These are phyloP conservation scores for Colletotrichum horii DNA, from an alignment of 2,329 filamentous ascomycete genomes.

Conservation along the genomic window DNA sequence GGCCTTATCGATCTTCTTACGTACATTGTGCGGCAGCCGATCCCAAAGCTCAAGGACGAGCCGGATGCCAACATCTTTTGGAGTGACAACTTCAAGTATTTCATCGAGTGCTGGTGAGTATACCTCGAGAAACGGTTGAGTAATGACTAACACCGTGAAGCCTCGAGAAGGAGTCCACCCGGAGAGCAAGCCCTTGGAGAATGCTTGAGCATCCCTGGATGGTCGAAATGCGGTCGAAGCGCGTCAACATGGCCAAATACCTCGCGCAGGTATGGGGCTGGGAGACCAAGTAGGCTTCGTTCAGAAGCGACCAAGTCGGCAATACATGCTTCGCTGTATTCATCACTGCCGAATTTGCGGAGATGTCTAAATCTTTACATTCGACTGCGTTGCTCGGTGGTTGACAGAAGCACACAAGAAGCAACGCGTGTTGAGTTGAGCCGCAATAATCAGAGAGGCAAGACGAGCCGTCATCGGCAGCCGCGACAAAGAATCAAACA, in stretches of 20 bases:
- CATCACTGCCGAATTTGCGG: neutral
- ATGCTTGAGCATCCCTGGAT: constrained; percentile 99
- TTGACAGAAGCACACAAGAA: neutral
- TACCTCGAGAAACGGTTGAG: neutral
- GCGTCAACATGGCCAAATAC: constrained; percentile 97
- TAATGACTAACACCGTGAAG: constrained; percentile 48
- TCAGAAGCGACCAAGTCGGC: neutral
- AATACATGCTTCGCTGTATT: neutral
- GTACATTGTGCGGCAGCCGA: constrained; percentile 95
- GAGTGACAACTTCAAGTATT: constrained; percentile 98
- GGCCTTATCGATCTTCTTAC: constrained; percentile 94
- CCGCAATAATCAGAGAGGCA: neutral
- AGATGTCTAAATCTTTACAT: neutral
- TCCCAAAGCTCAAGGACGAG: constrained; percentile 95
- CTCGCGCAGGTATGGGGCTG: constrained; percentile 96
- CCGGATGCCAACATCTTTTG: constrained; percentile 87
- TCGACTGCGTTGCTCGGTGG: neutral
- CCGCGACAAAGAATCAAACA: neutral
- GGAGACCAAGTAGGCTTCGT: constrained; percentile 61
- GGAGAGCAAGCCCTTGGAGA: constrained; percentile 93
- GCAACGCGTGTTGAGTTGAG: neutral
- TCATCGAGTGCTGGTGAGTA: constrained; percentile 97
- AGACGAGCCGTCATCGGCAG: neutral
- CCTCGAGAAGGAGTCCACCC: constrained; percentile 88
- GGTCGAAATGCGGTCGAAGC: constrained; percentile 92